Conservation (phyloP, 768 basidiomycete species). For the Phlegmacium glaucopus region DNA sequence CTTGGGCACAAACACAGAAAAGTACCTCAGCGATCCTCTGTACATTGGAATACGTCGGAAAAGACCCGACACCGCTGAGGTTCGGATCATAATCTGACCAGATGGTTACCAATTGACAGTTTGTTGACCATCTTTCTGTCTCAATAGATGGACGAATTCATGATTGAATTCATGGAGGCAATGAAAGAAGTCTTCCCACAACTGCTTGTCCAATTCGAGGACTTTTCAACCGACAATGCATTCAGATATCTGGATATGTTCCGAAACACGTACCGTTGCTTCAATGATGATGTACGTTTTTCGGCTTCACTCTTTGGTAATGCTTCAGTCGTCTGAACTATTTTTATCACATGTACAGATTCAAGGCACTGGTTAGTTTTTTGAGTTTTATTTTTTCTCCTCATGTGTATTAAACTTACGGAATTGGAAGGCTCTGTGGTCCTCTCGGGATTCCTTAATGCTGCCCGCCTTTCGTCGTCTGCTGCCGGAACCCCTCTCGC, state of each 20-base stretch:
- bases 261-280: slow-evolving; percentile 53
- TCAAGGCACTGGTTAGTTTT: slow-evolving; percentile 54
- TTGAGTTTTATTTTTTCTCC: too few species aligned
- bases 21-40: slow-evolving; percentile 64
- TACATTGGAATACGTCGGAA: slow-evolving; percentile 68
- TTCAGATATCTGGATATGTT: slow-evolving; percentile 70
- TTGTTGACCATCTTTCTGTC: too few species aligned
- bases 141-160: slow-evolving; percentile 59
- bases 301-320: background rate
- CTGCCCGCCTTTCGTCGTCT: slow-evolving; percentile 57
- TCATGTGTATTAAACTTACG: slow-evolving; percentile 1
- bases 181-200: slow-evolving; percentile 63
- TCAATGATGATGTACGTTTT: slow-evolving; percentile 68
- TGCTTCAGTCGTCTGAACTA: background rate
- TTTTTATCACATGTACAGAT: slow-evolving; percentile 33
- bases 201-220: slow-evolving; percentile 70
- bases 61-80: slow-evolving; percentile 45
- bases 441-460: slow-evolving; percentile 72
- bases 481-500: slow-evolving; percentile 51
- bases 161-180: slow-evolving; percentile 74
- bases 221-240: slow-evolving; percentile 78
- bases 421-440: slow-evolving; percentile 58
- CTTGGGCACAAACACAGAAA: slow-evolving; percentile 73
- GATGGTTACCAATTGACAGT: background rate
- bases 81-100: slow-evolving; percentile 12